Evolutionary conservation across 202 grass and related monocot species (phyloP).

Genomic region (Setaria italica): DNA sequence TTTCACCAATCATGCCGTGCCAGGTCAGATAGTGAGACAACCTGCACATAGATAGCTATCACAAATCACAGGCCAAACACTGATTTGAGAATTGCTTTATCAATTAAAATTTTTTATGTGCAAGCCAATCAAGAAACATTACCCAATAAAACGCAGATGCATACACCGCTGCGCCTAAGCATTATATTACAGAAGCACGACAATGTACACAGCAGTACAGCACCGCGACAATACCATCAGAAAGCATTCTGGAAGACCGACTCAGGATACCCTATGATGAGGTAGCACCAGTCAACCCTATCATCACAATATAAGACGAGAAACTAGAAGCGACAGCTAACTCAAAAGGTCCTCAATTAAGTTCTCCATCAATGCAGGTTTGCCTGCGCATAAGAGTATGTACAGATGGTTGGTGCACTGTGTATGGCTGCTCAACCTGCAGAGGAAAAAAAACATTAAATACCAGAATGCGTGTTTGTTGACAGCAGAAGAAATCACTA

Average conservation of each 20-base stretch:
- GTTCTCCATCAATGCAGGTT: constrained; percentile 30
- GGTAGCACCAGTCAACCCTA: not conserved
- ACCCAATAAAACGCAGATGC: no score
- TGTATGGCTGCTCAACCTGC: constrained; percentile 47
- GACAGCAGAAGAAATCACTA: not conserved
- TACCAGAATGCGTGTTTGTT: not conserved
- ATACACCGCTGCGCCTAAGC: no score
- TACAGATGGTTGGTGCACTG: constrained; percentile 36
- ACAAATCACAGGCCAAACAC: no score
- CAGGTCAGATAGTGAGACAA: no score
- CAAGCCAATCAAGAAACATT: no score
- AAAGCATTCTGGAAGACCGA: not conserved
- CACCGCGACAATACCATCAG: constrained; percentile 18
- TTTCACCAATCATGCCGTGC: no score
- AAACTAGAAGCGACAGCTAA: constrained; percentile 26
- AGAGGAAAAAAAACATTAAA: not conserved
- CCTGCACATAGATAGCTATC: no score
- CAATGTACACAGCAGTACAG: no score
- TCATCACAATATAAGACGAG: constrained; percentile 29
- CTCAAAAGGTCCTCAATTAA: constrained; percentile 11
- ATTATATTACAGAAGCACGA: no score
- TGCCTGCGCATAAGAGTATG: constrained; percentile 34
- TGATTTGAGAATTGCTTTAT: no score
- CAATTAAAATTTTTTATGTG: no score
- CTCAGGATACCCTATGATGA: constrained; percentile 15